Evolutionary conservation across 768 basidiomycete species (phyloP), one percentile per base, ranked within the genome.

Genomic region (Mycena venus): DNA sequence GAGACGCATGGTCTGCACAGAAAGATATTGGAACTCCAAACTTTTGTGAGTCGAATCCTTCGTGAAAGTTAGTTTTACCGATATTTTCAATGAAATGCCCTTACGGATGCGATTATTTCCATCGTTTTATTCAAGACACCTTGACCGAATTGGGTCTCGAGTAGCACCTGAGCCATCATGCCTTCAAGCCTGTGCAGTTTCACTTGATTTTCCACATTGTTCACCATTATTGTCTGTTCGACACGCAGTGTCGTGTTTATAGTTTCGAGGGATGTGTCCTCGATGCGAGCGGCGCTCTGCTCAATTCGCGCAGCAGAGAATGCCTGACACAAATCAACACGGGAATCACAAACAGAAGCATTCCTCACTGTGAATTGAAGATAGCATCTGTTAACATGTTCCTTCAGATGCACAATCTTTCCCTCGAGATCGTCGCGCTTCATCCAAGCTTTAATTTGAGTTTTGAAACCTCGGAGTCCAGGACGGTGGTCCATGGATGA

Each of bases 351-450:
- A n/a, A n/a, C n/a, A 2, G 25, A 21, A 17, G 27, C 19, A 10
- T 23, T 23, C n/a, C 66, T 32, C n/a, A 61, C 75, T 19, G 62
- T 69, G 25, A 76, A 76, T 40, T 68, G 34, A 27, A 59, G 6
- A 11, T 31, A 69, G 23, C 75, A 76, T 23, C 59, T 65, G 14
- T 60, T 73, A 4, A 69, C 68, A 60, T 65, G 75, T n/a, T 73
- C 61, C 55, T 65, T 72, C 40, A 75, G 42, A 25, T 21, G 27
- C 3, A 4, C 10, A 14, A 75, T 72, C 27, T 72, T 47, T 0
- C 9, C 19, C 55, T 76, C 72, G 14, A 76, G 25, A 14, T 76
- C 55, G n/a, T 76, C 67, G 2, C 71, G 72, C 65, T 76, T 73
- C 9, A 60, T 31, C 75, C 75, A 76, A 6, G 27, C 31, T 12